These are phyloP conservation scores for Apiosordaria backusii DNA, from an alignment of 495 filamentous ascomycete species.

Conservation along the genomic window DNA sequence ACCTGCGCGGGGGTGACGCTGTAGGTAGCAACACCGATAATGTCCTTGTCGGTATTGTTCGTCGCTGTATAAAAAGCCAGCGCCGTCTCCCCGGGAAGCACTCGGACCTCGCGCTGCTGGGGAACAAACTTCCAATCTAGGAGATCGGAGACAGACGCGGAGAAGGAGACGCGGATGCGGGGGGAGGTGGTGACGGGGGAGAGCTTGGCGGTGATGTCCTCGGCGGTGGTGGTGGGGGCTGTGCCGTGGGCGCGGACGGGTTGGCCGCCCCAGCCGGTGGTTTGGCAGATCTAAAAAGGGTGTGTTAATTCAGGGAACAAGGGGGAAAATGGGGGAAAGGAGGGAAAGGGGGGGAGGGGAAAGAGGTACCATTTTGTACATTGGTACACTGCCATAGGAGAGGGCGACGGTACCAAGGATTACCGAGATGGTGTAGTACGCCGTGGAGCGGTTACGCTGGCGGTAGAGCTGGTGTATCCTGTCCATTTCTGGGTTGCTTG, in stretches of 20 bases:
- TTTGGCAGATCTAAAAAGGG: slow-evolving; percentile 79
- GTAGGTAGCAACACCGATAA: slow-evolving; percentile 97
- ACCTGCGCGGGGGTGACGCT: slow-evolving; percentile 94
- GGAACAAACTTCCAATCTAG: slow-evolving; percentile 97
- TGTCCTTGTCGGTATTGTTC: slow-evolving; percentile 82
- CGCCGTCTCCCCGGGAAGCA: slow-evolving; percentile 93
- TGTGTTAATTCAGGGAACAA: background rate
- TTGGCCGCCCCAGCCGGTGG: slow-evolving; percentile 92
- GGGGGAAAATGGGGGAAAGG: background rate
- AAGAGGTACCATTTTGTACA: slow-evolving; percentile 85
- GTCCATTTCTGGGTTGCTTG: slow-evolving; percentile 42
- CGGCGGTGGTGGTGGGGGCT: slow-evolving; percentile 32
- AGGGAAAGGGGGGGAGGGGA: background rate
- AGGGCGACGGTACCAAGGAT: slow-evolving; percentile 88
- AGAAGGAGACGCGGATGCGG: slow-evolving; percentile 94
- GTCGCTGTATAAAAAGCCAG: slow-evolving; percentile 97
- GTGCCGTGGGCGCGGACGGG: slow-evolving; percentile 75
- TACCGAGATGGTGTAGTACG: slow-evolving; percentile 75
- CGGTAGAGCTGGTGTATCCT: slow-evolving; percentile 53
- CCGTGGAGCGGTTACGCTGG: slow-evolving; percentile 55
- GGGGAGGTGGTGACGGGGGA: slow-evolving; percentile 74
- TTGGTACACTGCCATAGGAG: slow-evolving; percentile 91
- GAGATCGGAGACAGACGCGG: slow-evolving; percentile 87
- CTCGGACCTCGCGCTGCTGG: slow-evolving; percentile 94
- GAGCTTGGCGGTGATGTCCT: slow-evolving; percentile 69